Evolutionary conservation across 192 early-diverging fungal species (phyloP).

Genomic region (Spizellomyces sp.): DNA sequence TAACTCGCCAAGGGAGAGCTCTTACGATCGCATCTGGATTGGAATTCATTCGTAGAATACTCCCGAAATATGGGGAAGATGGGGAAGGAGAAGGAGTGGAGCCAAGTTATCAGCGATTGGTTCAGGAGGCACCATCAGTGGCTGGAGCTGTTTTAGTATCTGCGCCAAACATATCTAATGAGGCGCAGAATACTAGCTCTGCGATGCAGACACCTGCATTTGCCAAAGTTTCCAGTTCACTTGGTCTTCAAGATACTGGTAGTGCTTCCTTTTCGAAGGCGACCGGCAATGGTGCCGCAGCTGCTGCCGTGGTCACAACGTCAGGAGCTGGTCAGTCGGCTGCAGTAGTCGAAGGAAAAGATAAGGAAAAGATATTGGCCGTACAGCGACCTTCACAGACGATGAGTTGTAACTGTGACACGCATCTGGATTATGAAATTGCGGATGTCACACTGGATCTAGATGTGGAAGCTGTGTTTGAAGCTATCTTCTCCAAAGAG

Average conservation of each 20-base stretch:
- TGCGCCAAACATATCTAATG: too few species aligned
- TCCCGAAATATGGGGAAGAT: conserved; percentile 7
- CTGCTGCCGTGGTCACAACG: too few species aligned
- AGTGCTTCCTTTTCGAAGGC: background rate
- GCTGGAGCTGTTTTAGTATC: too few species aligned
- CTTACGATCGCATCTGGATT: conserved; percentile 15
- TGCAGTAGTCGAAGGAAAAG: too few species aligned
- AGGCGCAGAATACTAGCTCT: too few species aligned
- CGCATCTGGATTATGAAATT: conserved; percentile 12
- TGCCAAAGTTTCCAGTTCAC: too few species aligned
- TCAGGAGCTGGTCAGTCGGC: too few species aligned
- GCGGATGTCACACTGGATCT: conserved; percentile 18
- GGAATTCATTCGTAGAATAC: conserved; percentile 12
- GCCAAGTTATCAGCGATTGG: too few species aligned
- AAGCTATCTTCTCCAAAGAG: conserved; percentile 19
- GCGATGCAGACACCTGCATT: too few species aligned
- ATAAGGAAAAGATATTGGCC: background rate
- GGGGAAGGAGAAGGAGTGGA: background rate
- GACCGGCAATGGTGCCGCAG: background rate
- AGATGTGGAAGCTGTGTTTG: conserved; percentile 32
- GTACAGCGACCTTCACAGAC: conserved; percentile 1
- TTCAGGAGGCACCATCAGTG: too few species aligned
- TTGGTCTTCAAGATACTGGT: background rate
- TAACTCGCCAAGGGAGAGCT: conserved; percentile 10
- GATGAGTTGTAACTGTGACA: conserved; percentile 11